Evolutionary conservation across 331 rosid species (phyloP), one percentile per base, ranked within the genome.

Genomic region (Ulmus americana): DNA sequence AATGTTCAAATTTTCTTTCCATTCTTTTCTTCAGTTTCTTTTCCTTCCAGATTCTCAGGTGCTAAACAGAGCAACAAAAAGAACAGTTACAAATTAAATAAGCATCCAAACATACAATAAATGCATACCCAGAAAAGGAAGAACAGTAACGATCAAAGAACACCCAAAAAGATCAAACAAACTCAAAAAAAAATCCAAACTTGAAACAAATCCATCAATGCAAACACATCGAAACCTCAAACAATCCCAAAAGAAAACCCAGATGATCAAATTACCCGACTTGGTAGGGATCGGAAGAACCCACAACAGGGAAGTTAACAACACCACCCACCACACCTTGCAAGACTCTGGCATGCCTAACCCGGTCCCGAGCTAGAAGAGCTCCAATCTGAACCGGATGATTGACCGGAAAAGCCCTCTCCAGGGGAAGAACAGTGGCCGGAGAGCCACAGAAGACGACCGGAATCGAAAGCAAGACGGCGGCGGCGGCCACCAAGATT

Each of bases 251-350:
- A 15, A 61, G 49, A 7, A 53, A 70, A 56, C 68, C 77, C 77
- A 68, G 76, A 40, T 16, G 60, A 13, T 12, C 58, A 72, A 61
- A 55, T 55, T 85, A 89, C 95, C 97, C 98, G 70, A 70, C 81
- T 67, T 74, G 73, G 80, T 78, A 83, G 55, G 95, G 98, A 83
- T 94, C 98, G 81, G 95, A 86, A 75, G 88, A 80, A 74, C 98
- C 98, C 71, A 74, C 79, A 73, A 94, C 91, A 44, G 98, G 74
- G 95, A 94, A 87, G 83, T 94, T 82, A 80, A 85, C 87, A 13
- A 88, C 82, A 56, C 96, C 96, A 55, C 77, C 76, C 14, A 6
- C 76, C 5, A 43, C 64, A 54, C 74, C 85, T 59, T 82, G 95
- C 88, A 94, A 80, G 80, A 94, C 77, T 83, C 98, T 86, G 65